A percentile compares a stretch with the other conserved stretches of the same genome.
Evolutionary conservation across 1,284 basidiomycete species (phyloP).

Genomic region (Golubevia pallescens): DNA sequence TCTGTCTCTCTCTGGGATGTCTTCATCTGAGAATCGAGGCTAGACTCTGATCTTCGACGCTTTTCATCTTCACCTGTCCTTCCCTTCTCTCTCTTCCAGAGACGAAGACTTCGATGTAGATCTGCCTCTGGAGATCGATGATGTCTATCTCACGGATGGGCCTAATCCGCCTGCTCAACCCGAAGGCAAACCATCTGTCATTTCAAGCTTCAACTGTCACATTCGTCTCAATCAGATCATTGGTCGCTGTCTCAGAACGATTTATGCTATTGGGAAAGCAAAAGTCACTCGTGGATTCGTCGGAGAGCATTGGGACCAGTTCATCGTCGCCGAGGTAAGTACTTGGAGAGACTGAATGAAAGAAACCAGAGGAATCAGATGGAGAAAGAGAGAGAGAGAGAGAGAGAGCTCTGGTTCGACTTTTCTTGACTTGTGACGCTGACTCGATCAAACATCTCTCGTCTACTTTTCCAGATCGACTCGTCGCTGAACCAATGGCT

Average conservation of each 20-base stretch:
- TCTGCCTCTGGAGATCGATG: slow-evolving; percentile 39
- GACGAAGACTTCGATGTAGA: slow-evolving; percentile 54
- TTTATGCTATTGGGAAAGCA: slow-evolving; percentile 48
- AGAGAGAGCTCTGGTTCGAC: too few species aligned
- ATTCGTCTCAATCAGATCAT: slow-evolving; percentile 40
- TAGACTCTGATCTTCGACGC: too few species aligned
- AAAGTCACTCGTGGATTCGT: slow-evolving; percentile 36
- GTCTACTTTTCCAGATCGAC: slow-evolving; percentile 19
- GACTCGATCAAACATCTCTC: too few species aligned
- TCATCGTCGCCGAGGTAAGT: slow-evolving; percentile 35
- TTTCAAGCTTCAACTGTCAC: slow-evolving; percentile 33
- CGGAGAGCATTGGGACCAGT: slow-evolving; percentile 41
- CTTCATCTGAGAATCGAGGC: too few species aligned
- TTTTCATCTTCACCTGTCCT: neutral
- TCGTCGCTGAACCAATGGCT: slow-evolving; percentile 52
- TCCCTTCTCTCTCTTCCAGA: neutral
- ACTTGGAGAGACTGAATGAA: too few species aligned
- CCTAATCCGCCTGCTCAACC: slow-evolving; percentile 28
- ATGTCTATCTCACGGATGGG: slow-evolving; percentile 28
- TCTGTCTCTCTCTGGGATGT: too few species aligned
- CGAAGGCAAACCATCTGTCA: slow-evolving; percentile 18
- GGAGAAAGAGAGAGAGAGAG: too few species aligned
- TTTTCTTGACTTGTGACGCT: too few species aligned
- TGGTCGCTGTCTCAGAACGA: slow-evolving; percentile 45
- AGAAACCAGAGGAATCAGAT: too few species aligned